A percentile compares a stretch with the other conserved stretches of the same genome.
Conservation (phyloP, 805 yeast species). For the Lachancea lanzarotensis region DNA sequence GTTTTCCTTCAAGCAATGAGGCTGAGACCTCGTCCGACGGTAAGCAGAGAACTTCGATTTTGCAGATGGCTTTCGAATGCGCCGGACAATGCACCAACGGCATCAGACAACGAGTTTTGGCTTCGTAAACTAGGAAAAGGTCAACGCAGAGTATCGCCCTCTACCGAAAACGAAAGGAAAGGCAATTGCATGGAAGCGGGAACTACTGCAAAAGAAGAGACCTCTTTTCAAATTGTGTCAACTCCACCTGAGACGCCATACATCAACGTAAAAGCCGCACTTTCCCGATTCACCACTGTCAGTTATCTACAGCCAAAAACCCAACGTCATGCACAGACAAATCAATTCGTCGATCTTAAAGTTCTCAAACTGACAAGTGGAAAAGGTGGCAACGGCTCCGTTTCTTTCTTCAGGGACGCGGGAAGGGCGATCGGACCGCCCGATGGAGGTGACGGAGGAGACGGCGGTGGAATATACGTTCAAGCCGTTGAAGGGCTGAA, state of each 20-base stretch:
- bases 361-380: constrained; percentile 68
- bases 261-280: constrained; percentile 19
- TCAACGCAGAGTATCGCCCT: not conserved
- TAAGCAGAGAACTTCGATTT: not conserved
- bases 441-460: constrained; percentile 98
- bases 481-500: constrained; percentile 69
- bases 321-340: constrained; percentile 39
- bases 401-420: constrained; percentile 82
- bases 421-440: constrained; percentile 87
- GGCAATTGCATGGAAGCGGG: not conserved
- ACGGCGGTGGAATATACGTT: constrained; percentile 81
- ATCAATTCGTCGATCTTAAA: constrained; percentile 53
- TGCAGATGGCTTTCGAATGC: constrained; percentile 8
- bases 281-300: constrained; percentile 24
- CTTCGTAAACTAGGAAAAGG: constrained; percentile 21
- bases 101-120: constrained; percentile 40
- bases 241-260: constrained; percentile 20
- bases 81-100: constrained; percentile 38
- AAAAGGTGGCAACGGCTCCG: constrained; percentile 80
- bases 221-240: constrained; percentile 11
- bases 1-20: too few relatives aligned
- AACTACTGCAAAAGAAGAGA: not conserved
- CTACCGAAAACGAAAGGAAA: not conserved
- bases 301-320: constrained; percentile 32
- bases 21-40: too few relatives aligned